Evolutionary conservation across 768 basidiomycete species (phyloP).

Genomic region (Pilatotrama ljubarskyi): DNA sequence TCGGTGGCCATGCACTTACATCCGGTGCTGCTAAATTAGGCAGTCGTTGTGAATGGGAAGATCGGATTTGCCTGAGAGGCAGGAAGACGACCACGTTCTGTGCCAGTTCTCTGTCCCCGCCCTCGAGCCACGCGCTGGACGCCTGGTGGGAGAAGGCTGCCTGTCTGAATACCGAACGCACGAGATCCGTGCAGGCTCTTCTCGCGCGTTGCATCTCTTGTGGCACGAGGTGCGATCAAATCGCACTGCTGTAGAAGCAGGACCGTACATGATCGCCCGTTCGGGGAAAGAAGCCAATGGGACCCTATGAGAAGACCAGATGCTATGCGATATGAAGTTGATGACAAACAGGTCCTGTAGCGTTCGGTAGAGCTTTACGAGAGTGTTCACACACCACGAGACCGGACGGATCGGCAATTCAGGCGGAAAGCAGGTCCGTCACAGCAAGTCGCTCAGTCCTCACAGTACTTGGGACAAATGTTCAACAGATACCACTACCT

Average conservation of each 20-base stretch:
- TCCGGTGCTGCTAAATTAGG: conserved; percentile 1
- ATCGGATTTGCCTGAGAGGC: not conserved
- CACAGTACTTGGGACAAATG: too few species aligned
- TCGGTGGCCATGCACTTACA: not conserved
- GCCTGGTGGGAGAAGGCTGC: not conserved
- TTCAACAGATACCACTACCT: too few species aligned
- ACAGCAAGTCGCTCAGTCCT: too few species aligned
- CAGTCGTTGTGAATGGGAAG: conserved; percentile 10
- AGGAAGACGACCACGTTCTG: not conserved
- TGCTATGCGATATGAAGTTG: too few species aligned
- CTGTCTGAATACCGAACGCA: conserved; percentile 5
- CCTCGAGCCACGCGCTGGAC: not conserved
- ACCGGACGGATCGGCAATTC: too few species aligned
- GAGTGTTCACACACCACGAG: too few species aligned
- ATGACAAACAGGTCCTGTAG: too few species aligned
- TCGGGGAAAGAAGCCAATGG: too few species aligned
- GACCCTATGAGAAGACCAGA: too few species aligned
- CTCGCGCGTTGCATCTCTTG: not conserved
- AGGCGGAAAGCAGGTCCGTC: too few species aligned
- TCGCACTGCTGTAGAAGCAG: conserved; percentile 6
- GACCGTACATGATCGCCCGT: not conserved
- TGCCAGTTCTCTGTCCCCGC: too few species aligned
- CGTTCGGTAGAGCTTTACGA: too few species aligned
- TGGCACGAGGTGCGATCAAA: conserved; percentile 14
- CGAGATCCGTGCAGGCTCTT: not conserved